Conservation (phyloP, 148 eudicot species). For the Amaranthus hypochondriacus region DNA sequence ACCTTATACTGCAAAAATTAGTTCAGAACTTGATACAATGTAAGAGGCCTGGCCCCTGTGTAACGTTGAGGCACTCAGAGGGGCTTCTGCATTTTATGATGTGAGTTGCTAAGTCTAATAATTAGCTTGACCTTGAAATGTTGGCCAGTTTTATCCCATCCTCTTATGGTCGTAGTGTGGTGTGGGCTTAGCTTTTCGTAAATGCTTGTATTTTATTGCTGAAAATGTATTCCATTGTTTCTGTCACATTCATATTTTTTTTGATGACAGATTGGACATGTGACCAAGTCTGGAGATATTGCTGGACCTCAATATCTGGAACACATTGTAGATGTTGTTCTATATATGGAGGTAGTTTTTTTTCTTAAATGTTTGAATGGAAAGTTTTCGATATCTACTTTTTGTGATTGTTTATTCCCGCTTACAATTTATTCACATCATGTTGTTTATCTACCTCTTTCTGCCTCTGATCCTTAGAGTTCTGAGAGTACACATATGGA, state of each 20-base stretch:
- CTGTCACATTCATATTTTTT: conserved; percentile 18
- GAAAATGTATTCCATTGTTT: background rate
- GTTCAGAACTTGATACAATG: background rate
- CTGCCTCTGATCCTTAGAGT: background rate
- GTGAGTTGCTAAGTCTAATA: background rate
- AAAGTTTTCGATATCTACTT: background rate
- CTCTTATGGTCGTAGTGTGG: conserved; percentile 6
- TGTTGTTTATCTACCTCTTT: background rate
- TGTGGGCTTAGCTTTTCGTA: background rate
- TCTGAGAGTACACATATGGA: no score
- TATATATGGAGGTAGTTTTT: conserved; percentile 78
- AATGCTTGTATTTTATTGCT: conserved; percentile 1
- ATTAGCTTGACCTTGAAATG: background rate
- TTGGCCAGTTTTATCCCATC: background rate
- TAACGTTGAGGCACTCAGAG: background rate
- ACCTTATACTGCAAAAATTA: no score
- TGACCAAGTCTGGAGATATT: conserved; percentile 85
- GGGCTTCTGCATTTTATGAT: background rate
- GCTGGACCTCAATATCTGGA: conserved; percentile 97
- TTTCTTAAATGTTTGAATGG: background rate
- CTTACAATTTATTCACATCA: background rate
- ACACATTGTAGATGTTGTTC: conserved; percentile 92
- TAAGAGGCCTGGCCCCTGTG: background rate
- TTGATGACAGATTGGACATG: conserved; percentile 79
- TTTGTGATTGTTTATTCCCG: background rate